A percentile compares a stretch with the other conserved stretches of the same genome.
Evolutionary conservation across 2,329 filamentous ascomycete genomes (phyloP).

Genomic region (Fusarium annulatum): DNA sequence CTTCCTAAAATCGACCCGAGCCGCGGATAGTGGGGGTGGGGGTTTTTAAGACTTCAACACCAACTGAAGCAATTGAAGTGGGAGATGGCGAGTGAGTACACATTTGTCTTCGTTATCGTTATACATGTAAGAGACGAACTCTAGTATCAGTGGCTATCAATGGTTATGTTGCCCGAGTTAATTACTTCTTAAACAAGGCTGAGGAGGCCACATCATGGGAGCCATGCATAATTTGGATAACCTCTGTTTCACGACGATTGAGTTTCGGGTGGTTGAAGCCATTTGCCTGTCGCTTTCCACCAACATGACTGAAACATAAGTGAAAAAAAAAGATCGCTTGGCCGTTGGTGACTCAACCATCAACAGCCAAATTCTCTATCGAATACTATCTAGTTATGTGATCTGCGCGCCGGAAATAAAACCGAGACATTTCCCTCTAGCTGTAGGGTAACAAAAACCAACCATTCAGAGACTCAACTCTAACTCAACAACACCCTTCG

Average conservation of each 20-base stretch:
- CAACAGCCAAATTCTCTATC: background rate
- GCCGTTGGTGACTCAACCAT: background rate
- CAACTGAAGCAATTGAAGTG: background rate
- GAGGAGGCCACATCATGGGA: rapidly evolving
- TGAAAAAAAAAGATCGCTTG: background rate
- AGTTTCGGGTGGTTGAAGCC: background rate
- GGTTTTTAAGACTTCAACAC: background rate
- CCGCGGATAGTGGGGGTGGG: conserved; percentile 36
- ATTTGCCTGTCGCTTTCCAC: background rate
- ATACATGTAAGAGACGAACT: rapidly evolving
- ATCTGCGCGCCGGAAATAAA: background rate
- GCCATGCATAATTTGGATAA: rapidly evolving
- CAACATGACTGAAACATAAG: background rate
- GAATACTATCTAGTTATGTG: background rate
- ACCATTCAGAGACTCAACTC: conserved; percentile 15
- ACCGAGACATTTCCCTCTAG: background rate
- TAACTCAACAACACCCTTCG: background rate
- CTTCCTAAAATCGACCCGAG: conserved; percentile 33
- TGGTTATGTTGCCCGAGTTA: rapidly evolving
- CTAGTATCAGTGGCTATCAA: background rate
- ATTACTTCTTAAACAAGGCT: rapidly evolving
- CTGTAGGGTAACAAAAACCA: background rate
- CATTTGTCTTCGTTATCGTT: background rate
- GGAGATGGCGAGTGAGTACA: background rate
- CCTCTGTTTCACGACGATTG: background rate